A percentile compares a stretch with the other conserved stretches of the same genome.
Conservation (phyloP, 2,329 filamentous ascomycete species). For the Botryosphaeria dothidea region DNA sequence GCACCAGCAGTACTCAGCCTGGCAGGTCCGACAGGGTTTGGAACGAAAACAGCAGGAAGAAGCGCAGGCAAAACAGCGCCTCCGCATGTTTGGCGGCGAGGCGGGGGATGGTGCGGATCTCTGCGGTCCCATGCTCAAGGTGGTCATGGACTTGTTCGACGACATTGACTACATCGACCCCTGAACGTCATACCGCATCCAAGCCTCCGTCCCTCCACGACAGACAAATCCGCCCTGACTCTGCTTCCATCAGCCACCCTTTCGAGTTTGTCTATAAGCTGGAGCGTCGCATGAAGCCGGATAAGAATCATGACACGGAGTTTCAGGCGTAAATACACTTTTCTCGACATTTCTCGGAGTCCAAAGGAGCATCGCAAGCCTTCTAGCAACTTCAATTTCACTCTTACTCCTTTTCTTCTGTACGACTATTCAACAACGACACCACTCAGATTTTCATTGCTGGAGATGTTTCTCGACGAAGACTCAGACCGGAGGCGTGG, state of each 20-base stretch:
- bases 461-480: neutral
- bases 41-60: constrained; percentile 20
- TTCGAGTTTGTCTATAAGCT: neutral
- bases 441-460: neutral
- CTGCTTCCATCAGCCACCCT: too few species aligned
- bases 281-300: neutral
- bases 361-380: neutral
- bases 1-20: constrained; percentile 39
- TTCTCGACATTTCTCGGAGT: neutral
- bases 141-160: constrained; percentile 48
- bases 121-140: constrained; percentile 48
- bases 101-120: constrained; percentile 44
- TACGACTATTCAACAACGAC: constrained; percentile 1
- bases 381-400: neutral
- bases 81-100: constrained; percentile 46
- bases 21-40: constrained; percentile 35
- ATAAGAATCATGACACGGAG: neutral
- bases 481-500: constrained; percentile 35
- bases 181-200: constrained; percentile 23
- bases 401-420: neutral
- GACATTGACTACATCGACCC: constrained; percentile 47
- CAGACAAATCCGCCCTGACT: too few species aligned
- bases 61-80: constrained; percentile 34
- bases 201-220: neutral
- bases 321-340: neutral